Evolutionary conservation across 176 grass and related monocot genomes (phyloP).

Genomic region (Thinopyrum elongatum): DNA sequence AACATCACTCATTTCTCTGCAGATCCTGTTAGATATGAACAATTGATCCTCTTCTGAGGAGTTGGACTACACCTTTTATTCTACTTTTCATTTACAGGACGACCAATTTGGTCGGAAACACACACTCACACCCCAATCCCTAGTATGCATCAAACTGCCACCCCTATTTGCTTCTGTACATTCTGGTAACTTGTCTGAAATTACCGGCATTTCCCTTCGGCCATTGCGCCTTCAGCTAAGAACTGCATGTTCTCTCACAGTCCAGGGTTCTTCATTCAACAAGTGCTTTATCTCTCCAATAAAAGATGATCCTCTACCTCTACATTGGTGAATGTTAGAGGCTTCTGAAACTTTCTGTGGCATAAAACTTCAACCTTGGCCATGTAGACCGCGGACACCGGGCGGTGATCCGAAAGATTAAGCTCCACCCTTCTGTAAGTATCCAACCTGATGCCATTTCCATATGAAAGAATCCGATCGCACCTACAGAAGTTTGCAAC

Average conservation of each 20-base stretch:
- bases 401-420: conserved; percentile 83
- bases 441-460: conserved; percentile 66
- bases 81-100: neutral
- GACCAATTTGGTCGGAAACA: neutral
- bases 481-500: conserved; percentile 51
- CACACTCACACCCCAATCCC: neutral
- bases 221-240: neutral
- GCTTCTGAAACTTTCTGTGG: conserved; percentile 58
- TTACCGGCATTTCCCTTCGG: neutral
- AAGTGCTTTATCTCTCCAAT: neutral
- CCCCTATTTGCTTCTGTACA: neutral
- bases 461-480: conserved; percentile 75
- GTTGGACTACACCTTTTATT: neutral
- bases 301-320: conserved; percentile 31
- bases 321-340: conserved; percentile 61
- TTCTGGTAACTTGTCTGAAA: neutral
- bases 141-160: neutral
- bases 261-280: conserved; percentile 1
- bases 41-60: neutral
- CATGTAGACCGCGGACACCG: conserved; percentile 59
- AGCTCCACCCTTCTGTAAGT: conserved; percentile 62
- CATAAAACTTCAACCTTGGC: conserved; percentile 62
- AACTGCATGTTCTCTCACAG: neutral
- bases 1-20: neutral
- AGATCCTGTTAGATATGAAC: neutral